phyloP scores from a whole-genome alignment of 2,329 filamentous ascomycete species.

The Phialocephala sp. region DNA sequence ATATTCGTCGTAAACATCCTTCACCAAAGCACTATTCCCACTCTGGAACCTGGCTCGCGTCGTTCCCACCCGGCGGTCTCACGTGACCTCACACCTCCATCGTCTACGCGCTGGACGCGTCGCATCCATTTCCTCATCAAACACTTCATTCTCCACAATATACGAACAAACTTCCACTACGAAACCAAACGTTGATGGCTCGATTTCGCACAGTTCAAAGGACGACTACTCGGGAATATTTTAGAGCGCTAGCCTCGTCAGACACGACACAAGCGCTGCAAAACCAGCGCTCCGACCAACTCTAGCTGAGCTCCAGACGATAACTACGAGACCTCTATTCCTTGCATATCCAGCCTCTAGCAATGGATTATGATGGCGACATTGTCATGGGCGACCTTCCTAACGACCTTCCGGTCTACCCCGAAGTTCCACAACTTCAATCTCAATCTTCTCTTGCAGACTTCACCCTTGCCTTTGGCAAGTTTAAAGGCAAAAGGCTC shows the following conservation, averaged over 20 bases:
- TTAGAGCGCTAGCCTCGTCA: not conserved
- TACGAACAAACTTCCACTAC: too few species aligned
- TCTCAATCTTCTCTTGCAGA: slow-evolving; percentile 10
- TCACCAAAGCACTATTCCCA: too few species aligned
- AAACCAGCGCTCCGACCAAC: not conserved
- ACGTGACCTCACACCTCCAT: too few species aligned
- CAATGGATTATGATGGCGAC: slow-evolving; percentile 11
- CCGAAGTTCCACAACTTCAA: not conserved
- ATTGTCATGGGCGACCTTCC: slow-evolving; percentile 5
- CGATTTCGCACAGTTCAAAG: too few species aligned
- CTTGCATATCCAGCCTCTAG: slow-evolving; percentile 1
- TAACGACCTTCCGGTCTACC: not conserved
- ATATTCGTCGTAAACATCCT: too few species aligned
- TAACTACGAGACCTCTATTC: not conserved
- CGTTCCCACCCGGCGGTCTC: too few species aligned
- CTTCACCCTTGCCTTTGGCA: slow-evolving; percentile 8
- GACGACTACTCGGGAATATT: not conserved
- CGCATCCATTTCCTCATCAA: too few species aligned
- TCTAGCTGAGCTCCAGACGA: not conserved
- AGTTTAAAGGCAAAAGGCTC: slow-evolving; percentile 7
- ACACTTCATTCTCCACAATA: too few species aligned
- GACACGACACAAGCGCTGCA: not conserved
- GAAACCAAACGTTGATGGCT: too few species aligned
- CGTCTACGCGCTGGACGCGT: too few species aligned
- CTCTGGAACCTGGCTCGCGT: too few species aligned